Conservation (phyloP, 306 rosid genomes). For the Boehmeria nivea region DNA sequence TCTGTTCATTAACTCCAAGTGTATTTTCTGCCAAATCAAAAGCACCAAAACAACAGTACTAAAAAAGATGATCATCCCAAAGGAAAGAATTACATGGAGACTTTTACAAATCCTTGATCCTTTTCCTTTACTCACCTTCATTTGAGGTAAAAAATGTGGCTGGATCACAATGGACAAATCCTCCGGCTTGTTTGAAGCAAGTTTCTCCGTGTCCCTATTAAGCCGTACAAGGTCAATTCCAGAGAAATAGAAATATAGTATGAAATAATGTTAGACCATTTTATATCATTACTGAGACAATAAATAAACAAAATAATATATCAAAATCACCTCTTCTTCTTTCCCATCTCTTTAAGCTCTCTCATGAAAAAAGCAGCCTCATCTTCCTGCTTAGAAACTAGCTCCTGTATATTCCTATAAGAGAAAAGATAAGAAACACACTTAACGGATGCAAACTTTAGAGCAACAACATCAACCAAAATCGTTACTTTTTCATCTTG, state of each 20-base stretch:
- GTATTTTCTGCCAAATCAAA: constrained; percentile 38
- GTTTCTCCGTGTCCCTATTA: constrained; percentile 39
- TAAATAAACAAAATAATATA: neutral
- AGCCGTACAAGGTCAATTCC: neutral
- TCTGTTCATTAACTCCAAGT: constrained; percentile 34
- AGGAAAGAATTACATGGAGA: neutral
- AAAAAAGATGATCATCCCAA: neutral
- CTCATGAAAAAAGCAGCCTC: constrained; percentile 31
- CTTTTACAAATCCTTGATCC: neutral
- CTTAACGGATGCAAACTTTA: neutral
- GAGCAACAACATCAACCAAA: neutral
- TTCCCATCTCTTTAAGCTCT: constrained; percentile 45
- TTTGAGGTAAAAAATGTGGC: neutral
- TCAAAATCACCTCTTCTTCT: constrained; percentile 37
- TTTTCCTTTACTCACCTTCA: constrained; percentile 42
- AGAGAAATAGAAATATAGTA: neutral
- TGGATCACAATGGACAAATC: constrained; percentile 4
- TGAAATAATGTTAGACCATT: too few relatives aligned
- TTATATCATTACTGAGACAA: too few relatives aligned
- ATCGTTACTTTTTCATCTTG: constrained; percentile 42
- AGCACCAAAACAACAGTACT: neutral
- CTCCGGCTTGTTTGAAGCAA: constrained; percentile 33
- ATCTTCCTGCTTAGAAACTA: neutral
- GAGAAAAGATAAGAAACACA: neutral
- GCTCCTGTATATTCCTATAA: constrained; percentile 2